A percentile compares a stretch with the other conserved stretches of the same genome.
These are phyloP conservation scores for Dictyostelium capitatum DNA, from an alignment of 78 protist genomes.

Conservation along the genomic window DNA sequence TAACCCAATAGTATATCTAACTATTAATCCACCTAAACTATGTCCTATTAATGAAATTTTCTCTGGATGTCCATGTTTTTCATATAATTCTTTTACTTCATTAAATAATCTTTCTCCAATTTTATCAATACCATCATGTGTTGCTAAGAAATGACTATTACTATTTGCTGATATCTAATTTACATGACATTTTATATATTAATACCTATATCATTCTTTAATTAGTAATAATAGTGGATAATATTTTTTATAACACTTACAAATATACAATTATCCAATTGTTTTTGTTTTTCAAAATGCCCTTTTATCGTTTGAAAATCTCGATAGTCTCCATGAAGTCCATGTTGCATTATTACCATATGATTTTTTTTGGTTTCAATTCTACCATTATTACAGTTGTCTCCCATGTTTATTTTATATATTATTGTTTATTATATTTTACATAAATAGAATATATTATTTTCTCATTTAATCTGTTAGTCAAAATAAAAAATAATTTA, in stretches of 20 bases:
- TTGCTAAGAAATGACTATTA: slow-evolving; percentile 11
- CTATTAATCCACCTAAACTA: slow-evolving; percentile 53
- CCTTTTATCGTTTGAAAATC: neutral
- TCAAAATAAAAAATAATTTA: too few relatives aligned
- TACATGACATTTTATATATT: too few relatives aligned
- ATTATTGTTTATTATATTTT: neutral
- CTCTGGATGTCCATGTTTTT: neutral
- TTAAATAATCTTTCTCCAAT: slow-evolving; percentile 39
- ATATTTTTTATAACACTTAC: neutral
- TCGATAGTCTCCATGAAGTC: neutral
- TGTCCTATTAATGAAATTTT: slow-evolving; percentile 64
- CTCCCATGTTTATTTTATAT: neutral
- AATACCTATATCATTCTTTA: too few relatives aligned
- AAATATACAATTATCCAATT: neutral
- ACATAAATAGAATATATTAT: too few relatives aligned
- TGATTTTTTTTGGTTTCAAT: neutral
- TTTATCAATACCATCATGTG: slow-evolving; percentile 61
- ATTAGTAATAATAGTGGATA: neutral
- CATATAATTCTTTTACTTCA: slow-evolving; percentile 21
- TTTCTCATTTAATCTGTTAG: too few relatives aligned
- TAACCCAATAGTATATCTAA: slow-evolving; percentile 39
- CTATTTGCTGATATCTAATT: neutral
- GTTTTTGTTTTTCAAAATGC: neutral
- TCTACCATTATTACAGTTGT: neutral
- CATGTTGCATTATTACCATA: slow-evolving; percentile 31